A percentile compares a stretch with the other conserved stretches of the same genome.
Conservation (phyloP, 176 grass and related monocot species). For the Pharus latifolius region DNA sequence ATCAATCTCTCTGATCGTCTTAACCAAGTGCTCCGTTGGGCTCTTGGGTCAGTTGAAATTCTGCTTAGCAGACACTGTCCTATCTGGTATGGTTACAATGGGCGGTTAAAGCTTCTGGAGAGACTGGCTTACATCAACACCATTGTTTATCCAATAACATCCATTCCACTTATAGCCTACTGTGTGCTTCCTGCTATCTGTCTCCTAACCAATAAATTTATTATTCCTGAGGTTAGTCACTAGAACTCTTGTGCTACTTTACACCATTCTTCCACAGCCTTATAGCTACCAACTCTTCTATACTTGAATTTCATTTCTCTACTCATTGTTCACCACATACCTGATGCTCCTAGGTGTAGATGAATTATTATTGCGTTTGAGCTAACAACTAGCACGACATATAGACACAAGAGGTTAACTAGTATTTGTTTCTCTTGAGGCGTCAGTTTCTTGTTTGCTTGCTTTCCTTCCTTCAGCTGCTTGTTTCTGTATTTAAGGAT, state of each 20-base stretch:
- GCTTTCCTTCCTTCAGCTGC: background rate
- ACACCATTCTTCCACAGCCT: background rate
- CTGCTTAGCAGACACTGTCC: slow-evolving; percentile 83
- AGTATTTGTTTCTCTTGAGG: background rate
- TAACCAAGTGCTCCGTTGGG: slow-evolving; percentile 85
- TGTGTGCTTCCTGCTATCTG: slow-evolving; percentile 90
- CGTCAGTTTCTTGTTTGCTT: too few species aligned
- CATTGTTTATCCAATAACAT: slow-evolving; percentile 83
- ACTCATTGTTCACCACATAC: too few species aligned
- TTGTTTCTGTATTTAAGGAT: too few species aligned
- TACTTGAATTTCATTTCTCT: background rate
- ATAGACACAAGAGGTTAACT: background rate
- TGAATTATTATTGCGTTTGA: too few species aligned
- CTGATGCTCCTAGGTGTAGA: too few species aligned
- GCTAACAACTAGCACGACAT: background rate
- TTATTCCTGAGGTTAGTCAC: slow-evolving; percentile 63
- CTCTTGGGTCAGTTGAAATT: slow-evolving; percentile 84
- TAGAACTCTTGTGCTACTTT: background rate
- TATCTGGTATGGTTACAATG: slow-evolving; percentile 90
- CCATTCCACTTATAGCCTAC: slow-evolving; percentile 70
- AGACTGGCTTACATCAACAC: slow-evolving; percentile 89
- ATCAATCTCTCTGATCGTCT: slow-evolving; percentile 94
- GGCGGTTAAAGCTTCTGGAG: slow-evolving; percentile 68
- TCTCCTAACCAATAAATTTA: slow-evolving; percentile 76
- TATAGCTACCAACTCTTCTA: background rate